phyloP scores from a whole-genome alignment of 2,329 filamentous ascomycete species.

The Cercospora berteroae region DNA sequence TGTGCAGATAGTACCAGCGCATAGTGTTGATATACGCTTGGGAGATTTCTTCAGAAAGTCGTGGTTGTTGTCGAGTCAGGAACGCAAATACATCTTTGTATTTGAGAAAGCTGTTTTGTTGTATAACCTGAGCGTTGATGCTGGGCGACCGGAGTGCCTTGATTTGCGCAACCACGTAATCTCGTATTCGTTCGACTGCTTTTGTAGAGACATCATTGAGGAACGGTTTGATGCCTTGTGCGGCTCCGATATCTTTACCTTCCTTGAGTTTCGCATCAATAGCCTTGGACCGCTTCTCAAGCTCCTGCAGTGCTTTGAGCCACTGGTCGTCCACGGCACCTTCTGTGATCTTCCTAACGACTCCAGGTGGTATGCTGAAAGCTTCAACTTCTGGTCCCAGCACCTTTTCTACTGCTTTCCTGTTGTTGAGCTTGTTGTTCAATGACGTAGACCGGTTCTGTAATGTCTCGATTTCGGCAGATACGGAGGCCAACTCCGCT shows the following conservation, averaged over 20 bases:
- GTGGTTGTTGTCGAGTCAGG: conserved; percentile 74
- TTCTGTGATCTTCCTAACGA: conserved; percentile 82
- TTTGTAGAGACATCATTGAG: conserved; percentile 81
- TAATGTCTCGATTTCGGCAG: conserved; percentile 89
- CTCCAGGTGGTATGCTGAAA: conserved; percentile 78
- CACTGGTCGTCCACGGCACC: conserved; percentile 87
- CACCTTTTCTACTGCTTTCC: conserved; percentile 83
- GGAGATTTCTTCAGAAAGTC: conserved; percentile 84
- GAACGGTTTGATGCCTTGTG: conserved; percentile 80
- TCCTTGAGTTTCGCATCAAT: conserved; percentile 67
- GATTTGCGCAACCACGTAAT: conserved; percentile 91
- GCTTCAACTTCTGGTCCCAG: conserved; percentile 88
- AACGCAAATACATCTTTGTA: conserved; percentile 89
- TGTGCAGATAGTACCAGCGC: conserved; percentile 94
- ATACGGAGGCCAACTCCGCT: conserved; percentile 86
- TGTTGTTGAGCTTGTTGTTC: conserved; percentile 81
- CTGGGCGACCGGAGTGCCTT: conserved; percentile 90
- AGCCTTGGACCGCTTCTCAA: conserved; percentile 72
- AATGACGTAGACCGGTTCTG: conserved; percentile 81
- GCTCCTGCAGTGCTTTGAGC: conserved; percentile 76
- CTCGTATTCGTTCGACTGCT: conserved; percentile 89
- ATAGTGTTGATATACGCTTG: conserved; percentile 97
- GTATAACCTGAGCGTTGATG: conserved; percentile 95
- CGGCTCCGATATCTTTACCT: conserved; percentile 66
- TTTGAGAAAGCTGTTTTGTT: conserved; percentile 84